Conservation (phyloP, 495 filamentous ascomycete species). For the Xeromyces bisporus region DNA sequence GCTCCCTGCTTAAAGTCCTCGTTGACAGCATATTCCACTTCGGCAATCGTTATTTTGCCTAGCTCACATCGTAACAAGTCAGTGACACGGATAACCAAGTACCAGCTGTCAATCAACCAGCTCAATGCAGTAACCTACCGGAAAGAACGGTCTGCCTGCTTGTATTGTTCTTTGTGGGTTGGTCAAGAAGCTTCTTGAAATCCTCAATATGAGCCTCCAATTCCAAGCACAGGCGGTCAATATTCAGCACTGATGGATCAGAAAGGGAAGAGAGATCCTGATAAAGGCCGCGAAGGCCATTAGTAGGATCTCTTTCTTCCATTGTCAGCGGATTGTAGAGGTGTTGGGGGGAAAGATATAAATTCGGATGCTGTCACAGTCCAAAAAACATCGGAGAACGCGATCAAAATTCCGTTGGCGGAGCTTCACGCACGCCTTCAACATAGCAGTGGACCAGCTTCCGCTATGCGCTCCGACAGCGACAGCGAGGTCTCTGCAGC, state of each 20-base stretch:
- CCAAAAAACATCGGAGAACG: constrained; percentile 22
- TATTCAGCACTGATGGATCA: constrained; percentile 40
- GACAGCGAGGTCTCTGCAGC: no score
- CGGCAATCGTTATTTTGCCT: constrained; percentile 57
- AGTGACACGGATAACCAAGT: constrained; percentile 9
- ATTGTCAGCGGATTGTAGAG: constrained; percentile 27
- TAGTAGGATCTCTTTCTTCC: constrained; percentile 47
- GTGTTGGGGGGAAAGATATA: no score
- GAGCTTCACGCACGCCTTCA: constrained; percentile 1
- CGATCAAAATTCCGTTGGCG: constrained; percentile 22
- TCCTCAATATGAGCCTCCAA: constrained; percentile 52
- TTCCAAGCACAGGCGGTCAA: constrained; percentile 46
- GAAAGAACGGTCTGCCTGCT: constrained; percentile 44
- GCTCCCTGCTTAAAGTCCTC: constrained; percentile 67
- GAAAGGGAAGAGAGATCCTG: constrained; percentile 56
- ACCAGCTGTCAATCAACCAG: no score
- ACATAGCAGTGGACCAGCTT: not conserved
- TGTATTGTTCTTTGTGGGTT: constrained; percentile 48
- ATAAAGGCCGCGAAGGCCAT: constrained; percentile 57
- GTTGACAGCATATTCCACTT: constrained; percentile 66
- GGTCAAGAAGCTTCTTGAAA: constrained; percentile 64
- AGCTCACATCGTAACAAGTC: constrained; percentile 10
- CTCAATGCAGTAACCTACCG: constrained; percentile 22
- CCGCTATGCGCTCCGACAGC: not conserved
- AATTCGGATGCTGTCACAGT: constrained; percentile 14